Conservation (phyloP, 202 grass and related monocot species). For the Panicum virgatum region DNA sequence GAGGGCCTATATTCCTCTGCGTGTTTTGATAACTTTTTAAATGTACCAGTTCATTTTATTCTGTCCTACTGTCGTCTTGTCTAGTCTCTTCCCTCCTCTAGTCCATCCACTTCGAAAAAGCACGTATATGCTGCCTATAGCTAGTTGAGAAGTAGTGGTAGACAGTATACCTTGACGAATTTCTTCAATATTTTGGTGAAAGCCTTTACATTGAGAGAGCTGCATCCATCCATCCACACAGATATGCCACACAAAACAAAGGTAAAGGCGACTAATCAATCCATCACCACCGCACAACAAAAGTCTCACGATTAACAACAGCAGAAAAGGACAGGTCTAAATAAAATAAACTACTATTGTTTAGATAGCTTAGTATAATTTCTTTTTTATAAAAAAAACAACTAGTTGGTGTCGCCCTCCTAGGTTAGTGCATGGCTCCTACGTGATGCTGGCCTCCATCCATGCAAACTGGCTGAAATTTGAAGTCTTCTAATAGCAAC, state of each 20-base stretch:
- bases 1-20: background rate
- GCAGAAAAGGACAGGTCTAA: background rate
- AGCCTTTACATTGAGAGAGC: conserved; percentile 83
- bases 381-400: background rate
- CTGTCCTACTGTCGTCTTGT: background rate
- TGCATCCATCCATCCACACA: conserved; percentile 42
- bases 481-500: background rate
- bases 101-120: conserved; percentile 33
- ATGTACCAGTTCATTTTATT: background rate
- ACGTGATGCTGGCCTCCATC: background rate
- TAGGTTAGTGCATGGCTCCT: background rate
- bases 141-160: background rate
- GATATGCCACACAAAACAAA: background rate
- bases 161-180: conserved; percentile 83
- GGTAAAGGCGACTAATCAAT: background rate
- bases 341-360: background rate
- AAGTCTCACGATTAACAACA: background rate
- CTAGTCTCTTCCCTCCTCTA: background rate
- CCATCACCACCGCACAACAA: conserved; percentile 22
- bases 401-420: background rate
- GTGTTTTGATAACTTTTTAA: background rate
- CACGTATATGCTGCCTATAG: background rate
- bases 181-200: conserved; percentile 98
- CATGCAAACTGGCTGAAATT: background rate
- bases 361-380: background rate